These are phyloP conservation scores for Leptosphaerulina australis DNA, from an alignment of 2,329 filamentous ascomycete species.

Conservation along the genomic window DNA sequence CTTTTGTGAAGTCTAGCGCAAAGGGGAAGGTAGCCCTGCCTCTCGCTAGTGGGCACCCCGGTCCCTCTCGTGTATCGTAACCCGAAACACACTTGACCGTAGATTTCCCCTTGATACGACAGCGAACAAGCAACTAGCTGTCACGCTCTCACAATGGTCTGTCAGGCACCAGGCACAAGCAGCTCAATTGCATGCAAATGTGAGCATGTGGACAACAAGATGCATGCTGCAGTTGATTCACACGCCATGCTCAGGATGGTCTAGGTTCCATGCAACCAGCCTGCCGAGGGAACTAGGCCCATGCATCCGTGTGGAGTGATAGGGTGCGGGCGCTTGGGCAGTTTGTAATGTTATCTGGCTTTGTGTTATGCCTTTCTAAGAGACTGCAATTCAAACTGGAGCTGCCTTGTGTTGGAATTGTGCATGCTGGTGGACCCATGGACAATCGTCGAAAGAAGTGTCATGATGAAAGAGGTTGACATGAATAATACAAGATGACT, in stretches of 20 bases:
- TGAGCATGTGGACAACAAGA: constrained; percentile 4
- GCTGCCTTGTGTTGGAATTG: not conserved
- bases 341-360: not conserved
- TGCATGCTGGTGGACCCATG: not conserved
- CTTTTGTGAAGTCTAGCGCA: not conserved
- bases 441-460: not conserved
- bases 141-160: not conserved
- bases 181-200: not conserved
- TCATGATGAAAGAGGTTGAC: not conserved
- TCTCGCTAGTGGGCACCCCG: not conserved
- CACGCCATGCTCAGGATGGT: constrained; percentile 1
- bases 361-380: not conserved
- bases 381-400: not conserved
- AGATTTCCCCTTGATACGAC: constrained; percentile 4
- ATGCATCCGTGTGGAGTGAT: constrained; percentile 13
- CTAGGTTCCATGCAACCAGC: constrained; percentile 10
- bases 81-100: constrained; percentile 11
- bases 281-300: constrained; percentile 5
- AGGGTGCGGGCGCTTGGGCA: constrained; percentile 6
- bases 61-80: constrained; percentile 13
- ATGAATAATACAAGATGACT: not conserved
- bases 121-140: not conserved
- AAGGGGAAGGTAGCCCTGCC: constrained; percentile 6
- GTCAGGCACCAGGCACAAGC: constrained; percentile 10
- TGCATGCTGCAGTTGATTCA: not conserved